These are phyloP conservation scores for Linnemannia hyalina DNA, from an alignment of 192 early-diverging fungal genomes.

Conservation along the genomic window DNA sequence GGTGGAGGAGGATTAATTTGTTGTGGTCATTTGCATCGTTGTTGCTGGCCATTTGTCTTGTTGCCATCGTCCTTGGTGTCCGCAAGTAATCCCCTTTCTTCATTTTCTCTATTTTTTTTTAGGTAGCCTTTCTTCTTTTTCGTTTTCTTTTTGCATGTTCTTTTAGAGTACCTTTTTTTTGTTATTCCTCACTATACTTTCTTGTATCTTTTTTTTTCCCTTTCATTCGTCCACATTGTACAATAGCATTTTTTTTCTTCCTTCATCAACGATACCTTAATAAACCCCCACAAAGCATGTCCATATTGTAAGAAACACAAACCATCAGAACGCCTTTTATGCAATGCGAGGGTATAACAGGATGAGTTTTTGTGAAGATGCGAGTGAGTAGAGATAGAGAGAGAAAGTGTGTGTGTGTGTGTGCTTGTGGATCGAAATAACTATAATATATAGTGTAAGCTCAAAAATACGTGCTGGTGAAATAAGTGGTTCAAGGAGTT, in stretches of 20 bases:
- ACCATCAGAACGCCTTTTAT: no score
- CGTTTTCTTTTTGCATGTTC: neutral
- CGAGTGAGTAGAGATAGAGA: neutral
- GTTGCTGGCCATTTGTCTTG: constrained; percentile 27
- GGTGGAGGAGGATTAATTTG: constrained; percentile 38
- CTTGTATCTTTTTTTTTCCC: constrained; percentile 5
- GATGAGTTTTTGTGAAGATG: neutral
- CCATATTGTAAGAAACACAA: neutral
- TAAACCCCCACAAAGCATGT: neutral
- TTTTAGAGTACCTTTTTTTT: constrained; percentile 5
- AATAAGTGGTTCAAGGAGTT: no score
- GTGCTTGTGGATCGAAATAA: no score
- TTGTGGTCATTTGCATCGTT: constrained; percentile 36
- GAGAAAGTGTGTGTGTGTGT: no score
- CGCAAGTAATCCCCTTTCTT: neutral
- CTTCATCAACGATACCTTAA: neutral
- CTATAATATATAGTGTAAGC: no score
- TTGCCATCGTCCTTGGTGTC: constrained; percentile 7
- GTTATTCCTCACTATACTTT: neutral
- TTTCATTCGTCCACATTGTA: neutral
- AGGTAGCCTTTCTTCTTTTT: neutral
- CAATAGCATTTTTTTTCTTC: neutral
- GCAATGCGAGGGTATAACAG: no score
- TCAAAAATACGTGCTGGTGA: no score
- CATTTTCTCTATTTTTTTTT: neutral